Conservation (phyloP, 805 yeast genomes). For the Candida methanosorbosa region DNA sequence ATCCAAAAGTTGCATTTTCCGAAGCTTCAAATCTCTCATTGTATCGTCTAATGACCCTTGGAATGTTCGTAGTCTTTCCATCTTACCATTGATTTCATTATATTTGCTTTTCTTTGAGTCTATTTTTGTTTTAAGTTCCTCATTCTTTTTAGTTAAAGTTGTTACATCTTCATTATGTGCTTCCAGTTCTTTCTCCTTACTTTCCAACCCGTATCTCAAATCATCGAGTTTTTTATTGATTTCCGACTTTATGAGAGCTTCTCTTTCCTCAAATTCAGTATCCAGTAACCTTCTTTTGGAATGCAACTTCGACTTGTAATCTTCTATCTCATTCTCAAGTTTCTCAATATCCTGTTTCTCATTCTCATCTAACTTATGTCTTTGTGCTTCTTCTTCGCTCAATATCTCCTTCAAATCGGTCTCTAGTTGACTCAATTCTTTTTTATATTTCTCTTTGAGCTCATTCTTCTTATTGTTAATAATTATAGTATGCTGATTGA, state of each 20-base stretch:
- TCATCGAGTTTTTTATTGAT: constrained; percentile 2
- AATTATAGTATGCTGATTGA: constrained; percentile 18
- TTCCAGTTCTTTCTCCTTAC: no score
- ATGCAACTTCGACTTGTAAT: no score
- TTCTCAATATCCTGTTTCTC: constrained; percentile 9
- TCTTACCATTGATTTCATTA: neutral
- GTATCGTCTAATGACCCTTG: constrained; percentile 9
- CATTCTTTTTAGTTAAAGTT: constrained; percentile 2
- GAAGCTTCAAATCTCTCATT: constrained; percentile 6
- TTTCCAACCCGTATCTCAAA: no score
- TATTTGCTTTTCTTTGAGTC: neutral
- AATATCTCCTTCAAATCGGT: constrained; percentile 10
- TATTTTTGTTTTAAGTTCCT: constrained; percentile 6
- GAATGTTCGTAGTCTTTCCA: neutral
- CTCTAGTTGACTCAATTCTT: constrained; percentile 13
- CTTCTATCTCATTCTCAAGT: neutral
- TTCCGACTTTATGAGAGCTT: no score
- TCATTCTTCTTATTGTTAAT: constrained; percentile 25
- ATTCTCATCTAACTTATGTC: constrained; percentile 17
- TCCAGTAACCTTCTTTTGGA: no score
- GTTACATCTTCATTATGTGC: constrained; percentile 1
- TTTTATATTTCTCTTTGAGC: constrained; percentile 8
- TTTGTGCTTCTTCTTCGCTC: constrained; percentile 17
- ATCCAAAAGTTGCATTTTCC: constrained; percentile 4
- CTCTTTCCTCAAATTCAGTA: no score